A percentile compares a stretch with the other conserved stretches of the same genome.
These are phyloP conservation scores for Gremmenia infestans DNA, from an alignment of 2,329 filamentous ascomycete genomes.

Conservation along the genomic window DNA sequence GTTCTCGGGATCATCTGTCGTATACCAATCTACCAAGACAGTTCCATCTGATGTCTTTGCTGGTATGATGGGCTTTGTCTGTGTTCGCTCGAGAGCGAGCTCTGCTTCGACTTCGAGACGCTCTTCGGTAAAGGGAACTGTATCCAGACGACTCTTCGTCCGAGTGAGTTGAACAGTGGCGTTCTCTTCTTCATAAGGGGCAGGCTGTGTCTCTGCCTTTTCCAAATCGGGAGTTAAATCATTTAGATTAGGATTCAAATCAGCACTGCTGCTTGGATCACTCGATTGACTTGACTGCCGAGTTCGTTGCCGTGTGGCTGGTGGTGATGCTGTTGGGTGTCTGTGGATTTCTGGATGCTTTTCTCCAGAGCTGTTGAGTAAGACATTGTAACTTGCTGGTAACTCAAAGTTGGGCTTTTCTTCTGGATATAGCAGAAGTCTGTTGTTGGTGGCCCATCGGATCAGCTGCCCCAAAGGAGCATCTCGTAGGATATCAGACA, in stretches of 20 bases:
- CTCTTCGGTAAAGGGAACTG: conserved; percentile 33
- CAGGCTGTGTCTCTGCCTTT: conserved; percentile 19
- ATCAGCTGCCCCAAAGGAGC: conserved; percentile 55
- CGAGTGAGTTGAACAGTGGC: conserved; percentile 14
- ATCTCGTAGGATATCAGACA: conserved; percentile 43
- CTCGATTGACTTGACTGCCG: conserved; percentile 14
- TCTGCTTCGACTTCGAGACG: conserved; percentile 36
- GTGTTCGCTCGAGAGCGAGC: conserved; percentile 33
- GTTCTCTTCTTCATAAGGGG: conserved; percentile 14
- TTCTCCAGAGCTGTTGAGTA: conserved; percentile 20
- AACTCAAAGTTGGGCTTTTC: conserved; percentile 50
- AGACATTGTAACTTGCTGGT: conserved; percentile 38
- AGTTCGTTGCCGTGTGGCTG: conserved; percentile 6
- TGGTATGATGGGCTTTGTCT: conserved; percentile 41
- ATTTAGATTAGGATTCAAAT: conserved; percentile 9
- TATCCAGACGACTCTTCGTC: conserved; percentile 24
- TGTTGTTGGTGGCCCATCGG: conserved; percentile 48
- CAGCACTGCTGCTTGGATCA: background rate
- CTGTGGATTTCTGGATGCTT: background rate
- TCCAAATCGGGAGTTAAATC: conserved; percentile 16
- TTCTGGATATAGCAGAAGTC: conserved; percentile 53
- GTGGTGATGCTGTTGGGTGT: conserved; percentile 1
- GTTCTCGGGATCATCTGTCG: conserved; percentile 49
- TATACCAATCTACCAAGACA: conserved; percentile 51
- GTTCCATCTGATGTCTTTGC: conserved; percentile 41